These are phyloP conservation scores for Pseudoturritis turrita DNA, from an alignment of 345 rosid genomes.

Conservation along the genomic window DNA sequence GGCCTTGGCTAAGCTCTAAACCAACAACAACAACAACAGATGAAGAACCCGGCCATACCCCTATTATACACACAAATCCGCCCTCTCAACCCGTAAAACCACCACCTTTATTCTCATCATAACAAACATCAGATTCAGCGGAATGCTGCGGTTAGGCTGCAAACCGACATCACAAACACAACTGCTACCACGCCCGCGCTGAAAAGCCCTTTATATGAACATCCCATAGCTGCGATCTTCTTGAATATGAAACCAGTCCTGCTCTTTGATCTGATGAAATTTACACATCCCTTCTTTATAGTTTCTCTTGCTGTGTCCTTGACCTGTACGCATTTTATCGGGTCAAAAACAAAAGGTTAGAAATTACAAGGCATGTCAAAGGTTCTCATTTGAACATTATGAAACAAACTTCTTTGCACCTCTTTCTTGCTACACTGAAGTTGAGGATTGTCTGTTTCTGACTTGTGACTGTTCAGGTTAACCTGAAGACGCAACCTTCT, in stretches of 20 bases:
- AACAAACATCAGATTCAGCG: neutral
- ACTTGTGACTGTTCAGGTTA: slow-evolving; percentile 26
- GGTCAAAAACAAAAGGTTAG: neutral
- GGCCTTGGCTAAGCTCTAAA: neutral
- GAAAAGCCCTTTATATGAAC: slow-evolving; percentile 26
- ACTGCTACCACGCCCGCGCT: slow-evolving; percentile 32
- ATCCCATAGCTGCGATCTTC: slow-evolving; percentile 27
- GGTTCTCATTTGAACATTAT: neutral
- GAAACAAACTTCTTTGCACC: slow-evolving; percentile 40
- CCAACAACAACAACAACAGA: slow-evolving; percentile 1
- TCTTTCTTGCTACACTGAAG: slow-evolving; percentile 22
- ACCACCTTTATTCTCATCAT: neutral
- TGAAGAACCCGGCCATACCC: neutral
- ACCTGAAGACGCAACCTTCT: slow-evolving; percentile 58
- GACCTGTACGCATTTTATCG: neutral
- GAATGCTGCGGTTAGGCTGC: slow-evolving; percentile 10
- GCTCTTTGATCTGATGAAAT: slow-evolving; percentile 14
- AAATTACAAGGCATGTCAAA: neutral
- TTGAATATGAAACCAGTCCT: neutral
- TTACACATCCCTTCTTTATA: neutral
- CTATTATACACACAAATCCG: slow-evolving; percentile 5
- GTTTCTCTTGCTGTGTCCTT: neutral
- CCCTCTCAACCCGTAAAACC: neutral
- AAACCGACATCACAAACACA: slow-evolving; percentile 35
- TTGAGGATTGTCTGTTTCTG: slow-evolving; percentile 8